A percentile compares a stretch with the other conserved stretches of the same genome.
Conservation (phyloP, 202 grass and related monocot genomes). For the Alloteropsis angusta region DNA sequence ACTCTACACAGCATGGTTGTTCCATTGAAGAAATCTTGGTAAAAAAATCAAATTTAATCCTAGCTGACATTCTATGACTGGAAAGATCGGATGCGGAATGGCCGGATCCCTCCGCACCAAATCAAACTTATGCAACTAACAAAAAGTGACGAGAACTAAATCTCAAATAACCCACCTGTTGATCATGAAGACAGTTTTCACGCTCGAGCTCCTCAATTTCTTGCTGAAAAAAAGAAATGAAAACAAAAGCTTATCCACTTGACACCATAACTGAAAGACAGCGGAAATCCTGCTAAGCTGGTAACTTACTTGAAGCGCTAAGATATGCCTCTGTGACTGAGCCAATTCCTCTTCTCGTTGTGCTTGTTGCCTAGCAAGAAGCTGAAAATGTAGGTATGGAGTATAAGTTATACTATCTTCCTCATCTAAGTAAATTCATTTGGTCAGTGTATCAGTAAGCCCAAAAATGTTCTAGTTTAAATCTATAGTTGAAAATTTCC, state of each 20-base stretch:
- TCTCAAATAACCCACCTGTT: slow-evolving; percentile 54
- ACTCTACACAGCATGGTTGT: neutral
- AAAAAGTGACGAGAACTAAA: neutral
- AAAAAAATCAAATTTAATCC: neutral
- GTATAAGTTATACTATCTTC: slow-evolving; percentile 17
- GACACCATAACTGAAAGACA: neutral
- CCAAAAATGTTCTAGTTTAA: neutral
- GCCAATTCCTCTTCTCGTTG: slow-evolving; percentile 97
- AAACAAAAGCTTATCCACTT: slow-evolving; percentile 4
- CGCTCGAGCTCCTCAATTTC: slow-evolving; percentile 96
- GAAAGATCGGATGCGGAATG: neutral
- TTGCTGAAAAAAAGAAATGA: slow-evolving; percentile 53
- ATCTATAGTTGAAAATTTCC: neutral
- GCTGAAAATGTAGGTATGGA: slow-evolving; percentile 51
- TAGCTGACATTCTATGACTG: neutral
- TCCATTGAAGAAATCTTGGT: neutral
- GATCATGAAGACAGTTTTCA: slow-evolving; percentile 88
- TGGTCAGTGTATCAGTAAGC: neutral
- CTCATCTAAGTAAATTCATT: slow-evolving; percentile 2
- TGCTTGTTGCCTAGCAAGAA: slow-evolving; percentile 84
- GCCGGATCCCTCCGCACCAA: neutral
- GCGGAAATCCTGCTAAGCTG: slow-evolving; percentile 9
- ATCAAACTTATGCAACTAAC: neutral
- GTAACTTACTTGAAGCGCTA: slow-evolving; percentile 86
- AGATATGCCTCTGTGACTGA: slow-evolving; percentile 87